Percentiles rank a stretch among this genome's conserved stretches.
Conservation (phyloP, 805 yeast genomes). For the Metschnikowia matae region DNA sequence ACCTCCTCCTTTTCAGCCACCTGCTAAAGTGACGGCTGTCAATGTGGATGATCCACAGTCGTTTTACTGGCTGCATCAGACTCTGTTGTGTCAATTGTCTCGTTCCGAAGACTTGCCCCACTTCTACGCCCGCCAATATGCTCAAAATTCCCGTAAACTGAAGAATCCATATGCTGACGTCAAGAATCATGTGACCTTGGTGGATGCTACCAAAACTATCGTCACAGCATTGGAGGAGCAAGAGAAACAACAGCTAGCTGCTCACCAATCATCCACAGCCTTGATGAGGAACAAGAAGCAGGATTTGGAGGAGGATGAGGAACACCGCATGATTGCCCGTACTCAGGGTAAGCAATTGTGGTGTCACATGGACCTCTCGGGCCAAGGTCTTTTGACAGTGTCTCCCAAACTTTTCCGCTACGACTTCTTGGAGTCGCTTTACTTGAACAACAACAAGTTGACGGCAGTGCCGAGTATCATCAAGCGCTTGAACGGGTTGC, state of each 20-base stretch:
- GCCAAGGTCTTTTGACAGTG: constrained; percentile 72
- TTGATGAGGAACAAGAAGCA: constrained; percentile 42
- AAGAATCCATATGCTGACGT: constrained; percentile 36
- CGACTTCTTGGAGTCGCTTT: constrained; percentile 79
- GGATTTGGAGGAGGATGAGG: constrained; percentile 59
- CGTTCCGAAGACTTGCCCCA: constrained; percentile 66
- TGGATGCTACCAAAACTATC: constrained; percentile 40
- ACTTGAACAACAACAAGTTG: constrained; percentile 81
- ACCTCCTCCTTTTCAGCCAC: constrained; percentile 18
- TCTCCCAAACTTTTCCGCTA: constrained; percentile 77
- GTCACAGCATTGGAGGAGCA: constrained; percentile 35
- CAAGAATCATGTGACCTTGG: constrained; percentile 32
- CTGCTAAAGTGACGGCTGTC: constrained; percentile 27
- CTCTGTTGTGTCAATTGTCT: constrained; percentile 66
- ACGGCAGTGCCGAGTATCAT: constrained; percentile 63
- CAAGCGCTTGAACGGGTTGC: constrained; percentile 62
- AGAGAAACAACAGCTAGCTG: constrained; percentile 39
- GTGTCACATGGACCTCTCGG: constrained; percentile 90
- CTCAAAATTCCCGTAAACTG: constrained; percentile 54
- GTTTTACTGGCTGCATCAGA: constrained; percentile 74
- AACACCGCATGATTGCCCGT: constrained; percentile 56
- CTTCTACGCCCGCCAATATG: constrained; percentile 80
- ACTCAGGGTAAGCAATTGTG: constrained; percentile 77
- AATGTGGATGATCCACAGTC: constrained; percentile 40
- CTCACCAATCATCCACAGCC: constrained; percentile 20